Evolutionary conservation across 169 alveolate species (phyloP), one percentile per base, ranked within the genome.

Genomic region (Eimeria mitis): DNA sequence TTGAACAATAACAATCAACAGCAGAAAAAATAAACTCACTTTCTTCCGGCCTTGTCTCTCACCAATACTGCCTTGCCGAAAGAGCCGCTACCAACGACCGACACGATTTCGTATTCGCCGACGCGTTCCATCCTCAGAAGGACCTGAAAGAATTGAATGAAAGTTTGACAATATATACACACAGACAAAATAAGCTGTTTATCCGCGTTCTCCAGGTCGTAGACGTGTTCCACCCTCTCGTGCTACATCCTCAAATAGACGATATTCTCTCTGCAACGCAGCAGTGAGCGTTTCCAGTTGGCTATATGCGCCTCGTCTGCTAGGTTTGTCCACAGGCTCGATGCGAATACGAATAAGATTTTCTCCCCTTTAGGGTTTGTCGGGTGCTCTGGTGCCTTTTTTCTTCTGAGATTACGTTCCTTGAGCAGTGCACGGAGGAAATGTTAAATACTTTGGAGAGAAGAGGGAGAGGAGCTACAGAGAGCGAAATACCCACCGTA

Each of bases 31-130:
- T 25, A 42, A 71, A 40, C 81, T 71, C 63, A 92, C 96, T 71
- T 92, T 68, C 79, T 47, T 7, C 92, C 96, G 1, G 49, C 71
- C 44, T 70, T 92, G 63, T 92, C 96, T 56, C 75, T 92, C 76
- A 92, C 96, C 44, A 92, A 91, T 68, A 92, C 96, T 0, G 96
- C 96, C 88, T 83, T 92, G 65, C 96, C 96, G 56, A 92, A 92
- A 47, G 96, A 92, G 78, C 96, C 96, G 78, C 94, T 92, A 71
- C 96, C 96, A 31, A 92, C 96, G 42, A 92, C 96, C 34, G 94
- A 65, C 61, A 79, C 89, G 56, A 92, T 70, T 65, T 92, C 96
- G 89, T 92, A 92, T 23, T 83, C 94, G 14, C 96, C 96, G 14
- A 92, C 63, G n/a, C 68, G 14, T 28, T 85, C 92, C 92, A 85